phyloP scores from a whole-genome alignment of 1,284 basidiomycete species.

The Volvariella volvacea region DNA sequence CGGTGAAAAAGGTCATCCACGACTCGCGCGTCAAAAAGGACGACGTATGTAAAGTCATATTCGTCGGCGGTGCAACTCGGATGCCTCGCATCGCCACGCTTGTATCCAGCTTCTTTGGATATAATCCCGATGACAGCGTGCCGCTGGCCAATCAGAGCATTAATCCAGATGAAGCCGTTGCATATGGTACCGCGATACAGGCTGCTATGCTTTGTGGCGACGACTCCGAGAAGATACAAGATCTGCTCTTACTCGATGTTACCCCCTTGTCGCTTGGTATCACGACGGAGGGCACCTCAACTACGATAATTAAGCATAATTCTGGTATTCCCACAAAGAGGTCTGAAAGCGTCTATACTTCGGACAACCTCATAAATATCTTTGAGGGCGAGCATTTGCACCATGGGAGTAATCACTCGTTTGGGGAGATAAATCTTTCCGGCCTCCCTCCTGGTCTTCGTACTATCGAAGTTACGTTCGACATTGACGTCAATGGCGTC shows the following conservation, averaged over 20 bases:
- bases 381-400: slow-evolving; percentile 99
- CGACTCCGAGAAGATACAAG: slow-evolving; percentile 97
- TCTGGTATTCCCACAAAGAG: slow-evolving; percentile 99
- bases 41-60: slow-evolving; percentile 93
- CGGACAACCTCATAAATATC: slow-evolving; percentile 99
- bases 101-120: slow-evolving; percentile 98
- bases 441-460: slow-evolving; percentile 98
- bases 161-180: slow-evolving; percentile 99
- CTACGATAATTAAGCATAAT: slow-evolving; percentile 95
- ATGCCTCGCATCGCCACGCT: slow-evolving; percentile 98
- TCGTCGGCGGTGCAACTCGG: slow-evolving; percentile 98
- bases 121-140: slow-evolving; percentile 96
- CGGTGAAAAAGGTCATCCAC: slow-evolving; percentile 97
- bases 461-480: slow-evolving; percentile 97
- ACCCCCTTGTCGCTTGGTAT: slow-evolving; percentile 95
- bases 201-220: slow-evolving; percentile 97
- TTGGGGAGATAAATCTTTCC: slow-evolving; percentile 98
- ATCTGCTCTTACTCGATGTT: slow-evolving; percentile 95
- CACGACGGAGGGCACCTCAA: slow-evolving; percentile 99
- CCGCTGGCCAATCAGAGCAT: slow-evolving; percentile 95
- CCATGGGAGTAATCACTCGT: slow-evolving; percentile 98
- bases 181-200: slow-evolving; percentile 99
- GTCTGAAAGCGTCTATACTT: slow-evolving; percentile 98
- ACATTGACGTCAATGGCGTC: slow-evolving; percentile 98
- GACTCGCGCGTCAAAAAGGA: slow-evolving; percentile 98